Conservation (phyloP, 306 rosid species). For the Phaseolus lunatus region DNA sequence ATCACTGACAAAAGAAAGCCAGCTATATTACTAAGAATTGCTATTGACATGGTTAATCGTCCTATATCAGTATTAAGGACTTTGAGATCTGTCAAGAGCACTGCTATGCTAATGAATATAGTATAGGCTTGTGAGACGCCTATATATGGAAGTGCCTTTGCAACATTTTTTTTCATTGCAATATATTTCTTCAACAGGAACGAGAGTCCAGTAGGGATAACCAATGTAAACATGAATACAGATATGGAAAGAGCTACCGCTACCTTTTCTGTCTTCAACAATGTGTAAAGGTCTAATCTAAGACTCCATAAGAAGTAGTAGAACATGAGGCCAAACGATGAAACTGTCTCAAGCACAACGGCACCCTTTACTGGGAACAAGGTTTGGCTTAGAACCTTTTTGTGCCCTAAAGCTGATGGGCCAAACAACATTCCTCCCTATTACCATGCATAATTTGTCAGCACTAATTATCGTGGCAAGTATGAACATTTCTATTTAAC, state of each 20-base stretch:
- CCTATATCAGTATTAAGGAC: slow-evolving; percentile 67
- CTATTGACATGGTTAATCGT: slow-evolving; percentile 56
- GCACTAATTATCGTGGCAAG: not conserved
- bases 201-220: slow-evolving; percentile 28
- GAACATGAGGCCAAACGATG: slow-evolving; percentile 57
- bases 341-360: slow-evolving; percentile 50
- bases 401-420: slow-evolving; percentile 62
- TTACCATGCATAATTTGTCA: slow-evolving; percentile 34
- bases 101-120: slow-evolving; percentile 51
- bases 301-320: slow-evolving; percentile 58
- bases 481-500: not conserved
- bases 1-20: slow-evolving; percentile 33
- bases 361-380: slow-evolving; percentile 59
- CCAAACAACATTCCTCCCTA: slow-evolving; percentile 71
- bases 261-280: slow-evolving; percentile 55
- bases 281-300: slow-evolving; percentile 47
- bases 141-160: slow-evolving; percentile 37
- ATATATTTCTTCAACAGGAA: not conserved
- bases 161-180: slow-evolving; percentile 35
- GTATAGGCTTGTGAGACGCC: slow-evolving; percentile 54
- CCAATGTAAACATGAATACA: slow-evolving; percentile 41
- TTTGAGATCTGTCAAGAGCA: slow-evolving; percentile 63
- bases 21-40: slow-evolving; percentile 53
- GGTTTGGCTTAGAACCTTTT: not conserved
- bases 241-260: slow-evolving; percentile 52